phyloP scores from a whole-genome alignment of 108 stramenopile genomes.

The Fistulifera solaris region DNA sequence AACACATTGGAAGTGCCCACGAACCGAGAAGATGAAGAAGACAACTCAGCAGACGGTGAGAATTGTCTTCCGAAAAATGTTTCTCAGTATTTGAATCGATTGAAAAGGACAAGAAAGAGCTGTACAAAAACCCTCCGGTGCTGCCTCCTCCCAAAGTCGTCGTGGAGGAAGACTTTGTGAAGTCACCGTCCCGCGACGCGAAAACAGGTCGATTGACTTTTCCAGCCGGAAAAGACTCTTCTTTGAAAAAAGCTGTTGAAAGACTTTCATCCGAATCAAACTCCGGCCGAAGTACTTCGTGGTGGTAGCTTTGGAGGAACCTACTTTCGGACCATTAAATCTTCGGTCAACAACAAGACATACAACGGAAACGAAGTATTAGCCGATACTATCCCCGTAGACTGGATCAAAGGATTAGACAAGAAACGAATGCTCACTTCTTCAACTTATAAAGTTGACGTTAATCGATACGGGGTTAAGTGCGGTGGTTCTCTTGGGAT shows the following conservation, averaged over 20 bases:
- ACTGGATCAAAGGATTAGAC: constrained; percentile 78
- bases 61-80: constrained; percentile 26
- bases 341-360: constrained; percentile 68
- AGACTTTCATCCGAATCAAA: constrained; percentile 90
- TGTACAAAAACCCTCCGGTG: constrained; percentile 80
- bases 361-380: constrained; percentile 70
- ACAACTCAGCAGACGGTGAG: too few relatives aligned
- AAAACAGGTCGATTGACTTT: constrained; percentile 56
- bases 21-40: too few relatives aligned
- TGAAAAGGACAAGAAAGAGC: constrained; percentile 60
- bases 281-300: constrained; percentile 88
- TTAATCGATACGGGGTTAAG: constrained; percentile 88
- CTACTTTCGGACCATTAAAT: constrained; percentile 88
- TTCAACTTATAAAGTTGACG: constrained; percentile 35
- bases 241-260: constrained; percentile 18
- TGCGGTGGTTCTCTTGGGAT: constrained; percentile 91
- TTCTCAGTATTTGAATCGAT: constrained; percentile 35
- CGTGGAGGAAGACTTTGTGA: constrained; percentile 23
- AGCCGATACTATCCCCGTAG: constrained; percentile 33
- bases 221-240: constrained; percentile 11
- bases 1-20: too few relatives aligned
- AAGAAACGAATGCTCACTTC: constrained; percentile 49
- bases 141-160: constrained; percentile 43
- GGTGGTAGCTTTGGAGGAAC: constrained; percentile 92
- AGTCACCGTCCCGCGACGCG: constrained; percentile 36